Conservation (phyloP, 2,329 filamentous ascomycete genomes). For the Penicillium crustosum region DNA sequence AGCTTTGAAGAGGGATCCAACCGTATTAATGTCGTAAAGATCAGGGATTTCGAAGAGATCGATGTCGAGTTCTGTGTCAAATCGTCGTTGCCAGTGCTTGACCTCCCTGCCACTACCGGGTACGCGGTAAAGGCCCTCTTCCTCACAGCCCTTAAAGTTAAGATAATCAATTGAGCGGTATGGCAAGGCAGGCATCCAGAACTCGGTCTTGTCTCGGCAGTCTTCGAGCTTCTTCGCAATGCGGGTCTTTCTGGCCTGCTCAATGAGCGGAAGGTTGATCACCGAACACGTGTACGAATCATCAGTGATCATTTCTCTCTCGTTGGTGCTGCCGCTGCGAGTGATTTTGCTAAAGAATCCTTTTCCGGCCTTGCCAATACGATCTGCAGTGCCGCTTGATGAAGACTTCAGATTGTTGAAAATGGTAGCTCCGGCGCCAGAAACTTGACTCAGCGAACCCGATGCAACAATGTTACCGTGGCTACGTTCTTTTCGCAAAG, state of each 20-base stretch:
- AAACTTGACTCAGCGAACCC: conserved; percentile 49
- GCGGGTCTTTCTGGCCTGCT: conserved; percentile 85
- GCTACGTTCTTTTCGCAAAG: conserved; percentile 36
- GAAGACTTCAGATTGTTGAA: conserved; percentile 73
- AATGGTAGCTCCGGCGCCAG: conserved; percentile 61
- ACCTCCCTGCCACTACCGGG: conserved; percentile 88
- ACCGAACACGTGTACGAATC: conserved; percentile 82
- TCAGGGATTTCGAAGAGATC: conserved; percentile 85
- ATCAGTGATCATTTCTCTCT: conserved; percentile 68
- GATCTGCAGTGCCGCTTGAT: conserved; percentile 71
- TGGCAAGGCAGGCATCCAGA: conserved; percentile 96
- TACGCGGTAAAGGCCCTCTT: conserved; percentile 89
- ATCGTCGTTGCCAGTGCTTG: conserved; percentile 88
- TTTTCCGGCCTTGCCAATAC: conserved; percentile 70
- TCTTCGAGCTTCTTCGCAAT: conserved; percentile 87
- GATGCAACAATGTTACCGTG: conserved; percentile 45
- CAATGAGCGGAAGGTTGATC: conserved; percentile 79
- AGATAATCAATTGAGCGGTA: conserved; percentile 96
- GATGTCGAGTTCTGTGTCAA: conserved; percentile 86
- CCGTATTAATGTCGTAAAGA: conserved; percentile 93
- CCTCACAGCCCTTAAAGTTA: conserved; percentile 90
- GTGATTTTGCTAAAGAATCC: conserved; percentile 77
- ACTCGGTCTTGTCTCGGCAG: conserved; percentile 93
- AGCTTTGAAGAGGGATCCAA: conserved; percentile 92
- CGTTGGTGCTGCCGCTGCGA: conserved; percentile 67